Base-by-base conservation (phyloP, 2,329 filamentous ascomycete species). In the Cryphonectria parasitica region DNA sequence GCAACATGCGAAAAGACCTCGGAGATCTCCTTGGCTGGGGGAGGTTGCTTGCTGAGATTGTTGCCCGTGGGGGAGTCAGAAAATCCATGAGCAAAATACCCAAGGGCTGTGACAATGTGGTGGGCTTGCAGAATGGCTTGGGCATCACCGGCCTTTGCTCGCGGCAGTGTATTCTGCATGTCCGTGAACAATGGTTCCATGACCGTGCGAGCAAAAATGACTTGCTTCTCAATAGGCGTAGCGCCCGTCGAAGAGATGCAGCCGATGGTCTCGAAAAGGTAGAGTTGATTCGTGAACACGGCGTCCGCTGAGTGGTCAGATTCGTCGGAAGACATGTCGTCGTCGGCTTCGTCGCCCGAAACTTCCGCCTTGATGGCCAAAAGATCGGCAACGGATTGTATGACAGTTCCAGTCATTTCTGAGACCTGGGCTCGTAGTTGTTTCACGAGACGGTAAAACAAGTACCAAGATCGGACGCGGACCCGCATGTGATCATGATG, bases 251-350 rank as follows among this genome's bases (percentile, higher is more conserved):
- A 98, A 41, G 94, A 93, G 73, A 99, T 95, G 77, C 92, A 95
- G 10, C 96, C 97, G 74, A 98, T 92, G 13, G 95, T 94, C 79
- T 99, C 96, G 76, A 97, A 99, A 0, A 99, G 88, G 79, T 95
- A 97, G 6, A 98, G 86, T 78, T 99, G 96, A 77, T 92, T 94
- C 72, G 88, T 93, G 82, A 99, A 99, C 1, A 96, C 85, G 13
- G 94, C 92, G 81, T 98, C 93, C n/a, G 92, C 91, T 28, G 92
- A 95, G 75, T 95, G 91, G 71, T 97, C 94, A 60, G 92, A 93
- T 78, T 97, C 93, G 74, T 97, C 94, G 0, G 95, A 98, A 1
- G 94, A 97, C 90, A 97, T 96, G 79, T 98, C 95, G 77, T 97
- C 94, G 68, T 96, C 93, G 15, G 89, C 89, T 71, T 91, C 90